Evolutionary conservation across 768 basidiomycete species (phyloP).

Genomic region (Agrocybe pediades): DNA sequence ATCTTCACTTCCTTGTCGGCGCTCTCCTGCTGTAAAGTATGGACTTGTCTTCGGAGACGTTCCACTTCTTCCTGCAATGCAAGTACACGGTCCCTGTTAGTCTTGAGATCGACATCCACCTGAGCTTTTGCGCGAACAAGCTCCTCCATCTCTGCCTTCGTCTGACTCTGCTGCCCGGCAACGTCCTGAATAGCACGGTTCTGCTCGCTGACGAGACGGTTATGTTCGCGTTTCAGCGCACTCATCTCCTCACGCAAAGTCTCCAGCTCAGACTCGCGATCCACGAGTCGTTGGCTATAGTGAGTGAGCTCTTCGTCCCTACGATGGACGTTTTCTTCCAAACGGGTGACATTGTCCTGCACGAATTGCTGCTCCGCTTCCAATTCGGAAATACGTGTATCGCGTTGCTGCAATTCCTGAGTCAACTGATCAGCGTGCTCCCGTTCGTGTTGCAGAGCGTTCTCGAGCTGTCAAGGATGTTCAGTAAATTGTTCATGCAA

Average conservation of each 20-base stretch:
- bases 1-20: constrained; percentile 85
- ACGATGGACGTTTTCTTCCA: constrained; percentile 57
- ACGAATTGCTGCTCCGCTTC: constrained; percentile 59
- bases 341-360: constrained; percentile 51
- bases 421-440: constrained; percentile 51
- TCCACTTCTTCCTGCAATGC: constrained; percentile 61
- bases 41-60: constrained; percentile 60
- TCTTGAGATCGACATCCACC: constrained; percentile 49
- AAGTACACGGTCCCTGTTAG: constrained; percentile 49
- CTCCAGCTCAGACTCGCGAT: constrained; percentile 55
- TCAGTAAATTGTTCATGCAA: neutral
- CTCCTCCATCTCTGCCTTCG: constrained; percentile 48
- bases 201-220: constrained; percentile 51
- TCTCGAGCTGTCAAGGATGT: constrained; percentile 43
- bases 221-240: constrained; percentile 55
- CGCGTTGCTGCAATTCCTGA: constrained; percentile 51
- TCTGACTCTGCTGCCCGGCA: constrained; percentile 45
- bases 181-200: constrained; percentile 46
- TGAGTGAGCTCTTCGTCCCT: constrained; percentile 58
- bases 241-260: constrained; percentile 56
- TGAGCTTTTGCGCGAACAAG: constrained; percentile 57
- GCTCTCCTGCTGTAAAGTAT: constrained; percentile 76
- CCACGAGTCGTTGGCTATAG: constrained; percentile 45
- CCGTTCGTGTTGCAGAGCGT: constrained; percentile 54
- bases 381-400: constrained; percentile 50